Evolutionary conservation across 345 rosid genomes (phyloP), one percentile per base, ranked within the genome.

Genomic region (Diplotaxis tenuifolia): DNA sequence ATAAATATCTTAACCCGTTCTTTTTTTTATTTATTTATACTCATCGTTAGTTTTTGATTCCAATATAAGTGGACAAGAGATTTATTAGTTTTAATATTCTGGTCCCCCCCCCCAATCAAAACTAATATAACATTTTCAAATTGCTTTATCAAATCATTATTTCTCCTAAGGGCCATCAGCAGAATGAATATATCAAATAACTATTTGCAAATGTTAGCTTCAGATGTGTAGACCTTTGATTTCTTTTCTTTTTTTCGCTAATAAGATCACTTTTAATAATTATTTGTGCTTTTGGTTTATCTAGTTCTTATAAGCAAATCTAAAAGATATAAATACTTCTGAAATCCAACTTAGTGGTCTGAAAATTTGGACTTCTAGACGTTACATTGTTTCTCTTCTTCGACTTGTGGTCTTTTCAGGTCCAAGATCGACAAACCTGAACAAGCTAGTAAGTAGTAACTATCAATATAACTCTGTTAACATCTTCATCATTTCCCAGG

Each of bases 371-470:
- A 18, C 7, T 34, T 62, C 18, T 15, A 59, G 40, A 60, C 18
- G 32, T 18, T 60, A 59, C 20, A 16, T 31, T 31, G 14, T 16
- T n/a, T 60, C 40, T 29, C 74, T 77, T 29, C 55, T 61, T 16
- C 64, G 22, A 45, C 68, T 5, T 32, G 57, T 42, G 54, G 19
- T 29, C 36, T 38, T 25, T 25, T 76, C 60, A 75, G 65, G 7
- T 86, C 79, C 3, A 82, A 52, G 45, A 80, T 49, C 22, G 77
- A 38, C 22, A 81, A 73, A 53, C 82, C 12, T 1, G 86, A 62
- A 49, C 72, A 78, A 80, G 28, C 65, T 57, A 11, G 7, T 49
- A 2, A n/a, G n/a, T n/a, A n/a, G n/a, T n/a, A n/a, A n/a, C n/a
- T n/a, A 47, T 54, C 19, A 60, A 65, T 66, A 81, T 75, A 21